A percentile compares a stretch with the other conserved stretches of the same genome.
phyloP scores from a whole-genome alignment of 257 asterid genomes.

The Solanum appendiculatum region DNA sequence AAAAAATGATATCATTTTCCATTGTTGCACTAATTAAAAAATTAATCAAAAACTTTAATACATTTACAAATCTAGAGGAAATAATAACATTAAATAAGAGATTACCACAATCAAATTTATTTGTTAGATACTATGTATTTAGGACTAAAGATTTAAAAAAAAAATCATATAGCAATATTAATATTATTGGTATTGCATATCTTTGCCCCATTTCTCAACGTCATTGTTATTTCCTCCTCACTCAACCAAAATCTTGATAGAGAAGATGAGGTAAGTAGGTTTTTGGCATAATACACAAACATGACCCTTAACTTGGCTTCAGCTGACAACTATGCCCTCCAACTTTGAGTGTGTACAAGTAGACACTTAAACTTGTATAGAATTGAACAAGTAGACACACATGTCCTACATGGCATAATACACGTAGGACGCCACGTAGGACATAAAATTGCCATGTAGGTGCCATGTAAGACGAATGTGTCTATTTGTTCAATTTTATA shows the following conservation, averaged over 20 bases:
- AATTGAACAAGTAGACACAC: too few relatives aligned
- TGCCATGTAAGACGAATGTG: too few relatives aligned
- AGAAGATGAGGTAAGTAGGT: not conserved
- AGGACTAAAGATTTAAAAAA: not conserved
- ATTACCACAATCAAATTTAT: not conserved
- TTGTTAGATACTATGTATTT: not conserved
- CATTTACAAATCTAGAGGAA: not conserved
- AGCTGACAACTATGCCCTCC: too few relatives aligned
- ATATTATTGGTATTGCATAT: not conserved
- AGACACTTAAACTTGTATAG: too few relatives aligned
- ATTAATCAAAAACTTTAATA: not conserved
- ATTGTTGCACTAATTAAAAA: not conserved
- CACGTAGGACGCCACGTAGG: too few relatives aligned
- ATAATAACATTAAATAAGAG: not conserved
- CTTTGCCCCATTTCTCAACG: not conserved
- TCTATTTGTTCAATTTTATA: too few relatives aligned
- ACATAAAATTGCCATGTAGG: too few relatives aligned
- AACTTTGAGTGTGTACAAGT: too few relatives aligned
- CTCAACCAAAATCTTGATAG: not conserved
- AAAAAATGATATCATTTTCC: not conserved
- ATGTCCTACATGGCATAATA: too few relatives aligned
- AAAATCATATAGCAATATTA: not conserved
- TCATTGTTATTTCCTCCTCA: not conserved
- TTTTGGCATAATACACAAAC: too few relatives aligned
- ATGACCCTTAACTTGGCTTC: too few relatives aligned